Conservation (phyloP, 2,329 filamentous ascomycete genomes). For the Exutisphaerella laricina region DNA sequence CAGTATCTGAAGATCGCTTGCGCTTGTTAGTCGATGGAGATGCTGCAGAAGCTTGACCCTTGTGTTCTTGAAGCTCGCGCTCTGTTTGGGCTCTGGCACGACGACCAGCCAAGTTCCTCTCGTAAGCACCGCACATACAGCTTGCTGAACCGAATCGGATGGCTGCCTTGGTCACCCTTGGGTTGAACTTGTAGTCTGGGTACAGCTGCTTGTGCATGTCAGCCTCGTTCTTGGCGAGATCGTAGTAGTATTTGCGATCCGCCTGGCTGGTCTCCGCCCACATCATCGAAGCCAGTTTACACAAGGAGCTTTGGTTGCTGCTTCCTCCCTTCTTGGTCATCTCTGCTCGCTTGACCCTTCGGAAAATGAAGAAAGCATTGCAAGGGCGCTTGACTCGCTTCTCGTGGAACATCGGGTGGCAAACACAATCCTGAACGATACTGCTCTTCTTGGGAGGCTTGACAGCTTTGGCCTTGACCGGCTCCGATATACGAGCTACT, state of each 20-base stretch:
- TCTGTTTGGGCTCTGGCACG: too few relatives aligned
- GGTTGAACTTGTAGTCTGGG: constrained; percentile 11
- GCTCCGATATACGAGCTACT: background rate
- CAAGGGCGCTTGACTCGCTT: constrained; percentile 1
- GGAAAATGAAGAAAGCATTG: constrained; percentile 8
- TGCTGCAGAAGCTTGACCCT: too few relatives aligned
- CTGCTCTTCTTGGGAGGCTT: constrained; percentile 4
- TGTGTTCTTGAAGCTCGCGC: too few relatives aligned
- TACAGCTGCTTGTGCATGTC: constrained; percentile 7
- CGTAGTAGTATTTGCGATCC: background rate
- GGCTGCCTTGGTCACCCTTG: constrained; percentile 1
- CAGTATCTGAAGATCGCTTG: too few relatives aligned
- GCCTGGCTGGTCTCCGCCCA: constrained; percentile 2
- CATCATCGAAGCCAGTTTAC: background rate
- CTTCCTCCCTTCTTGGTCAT: too few relatives aligned
- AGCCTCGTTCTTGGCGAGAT: constrained; percentile 2
- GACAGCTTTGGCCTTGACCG: background rate
- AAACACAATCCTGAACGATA: constrained; percentile 4
- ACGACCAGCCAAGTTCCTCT: too few relatives aligned
- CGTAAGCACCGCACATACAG: constrained; percentile 17
- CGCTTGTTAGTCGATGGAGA: too few relatives aligned
- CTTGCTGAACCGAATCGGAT: constrained; percentile 8
- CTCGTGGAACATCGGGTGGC: background rate
- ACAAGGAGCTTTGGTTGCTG: too few relatives aligned
- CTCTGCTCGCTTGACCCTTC: too few relatives aligned